Evolutionary conservation across 75 land plant species (phyloP), one percentile per base, ranked within the genome.

Genomic region (Cunninghamia lanceolata): DNA sequence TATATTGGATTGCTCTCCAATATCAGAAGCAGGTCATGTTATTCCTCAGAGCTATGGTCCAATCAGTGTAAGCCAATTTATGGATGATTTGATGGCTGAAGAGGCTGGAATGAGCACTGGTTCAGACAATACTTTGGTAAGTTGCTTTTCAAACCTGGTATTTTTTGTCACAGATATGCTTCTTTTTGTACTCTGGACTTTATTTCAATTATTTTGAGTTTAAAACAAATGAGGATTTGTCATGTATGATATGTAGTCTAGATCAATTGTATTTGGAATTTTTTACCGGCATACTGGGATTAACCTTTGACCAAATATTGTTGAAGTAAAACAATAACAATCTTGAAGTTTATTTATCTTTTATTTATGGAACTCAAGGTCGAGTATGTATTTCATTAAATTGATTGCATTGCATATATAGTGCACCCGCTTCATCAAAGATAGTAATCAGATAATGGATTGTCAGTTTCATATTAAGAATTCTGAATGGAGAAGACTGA

Each of bases 21-120:
- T 97, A 84, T 91, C 94, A 85, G 94, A 92, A 81, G 99, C 96
- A 89, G 99, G 99, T 40, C 97, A 97, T 89, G 90, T 92, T 54
- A 88, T 93, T 75, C 94, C 97, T 17, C 98, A 95, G 82, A 93
- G 93, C 66, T 97, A 88, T 91, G 93, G 88, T 59, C 96, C 99
- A 74, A 85, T 97, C 52, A 84, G 94, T 82, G 97, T 95, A n/a
- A 91, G 94, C 87, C 91, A 94, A 85, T 97, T 97, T 89, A 90
- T 97, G 96, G 96, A 97, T 89, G 92, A 92, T 52, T 90, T 97
- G 81, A 88, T 90, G 78, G 88, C 95, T 63, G 94, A 95, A 46
- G 96, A 96, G 84, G 90, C 91, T 82, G 88, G 85, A 39, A 46
- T 89, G 53, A 88, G 86, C 63, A 92, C 77, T 77, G 88, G 73